Percentiles rank a stretch among this genome's conserved stretches.
Evolutionary conservation across 257 asterid genomes (phyloP).

Genomic region (Ilex aquifolium): DNA sequence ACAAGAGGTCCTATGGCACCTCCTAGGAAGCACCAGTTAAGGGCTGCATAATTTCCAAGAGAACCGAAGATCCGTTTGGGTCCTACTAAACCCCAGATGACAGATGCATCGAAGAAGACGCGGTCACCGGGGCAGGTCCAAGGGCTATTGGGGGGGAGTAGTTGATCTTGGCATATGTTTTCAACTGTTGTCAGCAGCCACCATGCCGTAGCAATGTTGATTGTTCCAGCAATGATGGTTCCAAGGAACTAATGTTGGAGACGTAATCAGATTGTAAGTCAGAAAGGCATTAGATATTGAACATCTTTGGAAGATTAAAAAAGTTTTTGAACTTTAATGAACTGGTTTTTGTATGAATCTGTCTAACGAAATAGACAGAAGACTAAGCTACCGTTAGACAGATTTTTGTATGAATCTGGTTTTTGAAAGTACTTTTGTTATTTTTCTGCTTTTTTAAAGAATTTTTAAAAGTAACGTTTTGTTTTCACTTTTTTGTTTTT

Average conservation of each 20-base stretch:
- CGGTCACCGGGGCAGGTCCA: slow-evolving; percentile 65
- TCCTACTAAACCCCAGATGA: slow-evolving; percentile 75
- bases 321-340: too few species aligned
- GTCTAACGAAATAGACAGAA: too few species aligned
- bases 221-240: slow-evolving; percentile 54
- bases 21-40: slow-evolving; percentile 60
- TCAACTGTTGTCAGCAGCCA: slow-evolving; percentile 37
- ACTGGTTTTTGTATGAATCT: too few species aligned
- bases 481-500: too few species aligned
- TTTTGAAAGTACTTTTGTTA: too few species aligned
- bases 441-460: too few species aligned
- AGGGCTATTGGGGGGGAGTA: slow-evolving; percentile 56
- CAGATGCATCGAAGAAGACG: slow-evolving; percentile 68
- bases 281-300: neutral
- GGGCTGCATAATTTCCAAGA: slow-evolving; percentile 41
- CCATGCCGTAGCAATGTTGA: slow-evolving; percentile 62
- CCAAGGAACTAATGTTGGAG: slow-evolving; percentile 35
- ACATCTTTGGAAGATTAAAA: too few species aligned
- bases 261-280: neutral
- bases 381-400: too few species aligned
- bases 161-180: slow-evolving; percentile 44
- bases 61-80: slow-evolving; percentile 58
- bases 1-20: slow-evolving; percentile 48
- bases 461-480: too few species aligned
- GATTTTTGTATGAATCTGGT: too few species aligned